phyloP scores from a whole-genome alignment of 306 rosid species.

The Ammopiptanthus mongolicus region DNA sequence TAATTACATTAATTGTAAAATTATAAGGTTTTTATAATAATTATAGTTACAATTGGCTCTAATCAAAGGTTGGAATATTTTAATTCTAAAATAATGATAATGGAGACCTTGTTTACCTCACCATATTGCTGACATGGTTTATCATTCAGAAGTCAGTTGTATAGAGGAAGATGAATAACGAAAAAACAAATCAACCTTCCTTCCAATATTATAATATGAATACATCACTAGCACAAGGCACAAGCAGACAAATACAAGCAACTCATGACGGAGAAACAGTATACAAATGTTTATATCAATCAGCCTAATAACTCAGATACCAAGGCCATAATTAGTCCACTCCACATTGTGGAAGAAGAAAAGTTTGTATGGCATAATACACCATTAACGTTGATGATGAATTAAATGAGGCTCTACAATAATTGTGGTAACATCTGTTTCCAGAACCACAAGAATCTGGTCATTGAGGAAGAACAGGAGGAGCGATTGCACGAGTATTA shows the following conservation, averaged over 20 bases:
- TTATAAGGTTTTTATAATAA: too few species aligned
- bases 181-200: background rate
- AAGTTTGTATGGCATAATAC: slow-evolving; percentile 19
- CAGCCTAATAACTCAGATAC: slow-evolving; percentile 20
- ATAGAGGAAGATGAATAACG: too few species aligned
- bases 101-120: too few species aligned
- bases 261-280: slow-evolving; percentile 20
- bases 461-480: slow-evolving; percentile 91
- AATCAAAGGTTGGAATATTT: too few species aligned
- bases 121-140: too few species aligned
- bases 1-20: too few species aligned
- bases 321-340: slow-evolving; percentile 11
- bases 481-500: slow-evolving; percentile 79
- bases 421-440: background rate
- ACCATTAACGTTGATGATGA: slow-evolving; percentile 20
- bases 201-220: slow-evolving; percentile 22
- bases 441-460: slow-evolving; percentile 20
- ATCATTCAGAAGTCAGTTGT: too few species aligned
- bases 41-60: too few species aligned
- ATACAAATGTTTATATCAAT: slow-evolving; percentile 30
- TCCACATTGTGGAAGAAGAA: slow-evolving; percentile 32
- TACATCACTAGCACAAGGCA: background rate
- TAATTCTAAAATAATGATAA: too few species aligned
- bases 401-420: slow-evolving; percentile 16
- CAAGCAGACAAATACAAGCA: background rate